Evolutionary conservation across 73 alveolate species (phyloP).

Genomic region (Paramecium sexaurelia): DNA sequence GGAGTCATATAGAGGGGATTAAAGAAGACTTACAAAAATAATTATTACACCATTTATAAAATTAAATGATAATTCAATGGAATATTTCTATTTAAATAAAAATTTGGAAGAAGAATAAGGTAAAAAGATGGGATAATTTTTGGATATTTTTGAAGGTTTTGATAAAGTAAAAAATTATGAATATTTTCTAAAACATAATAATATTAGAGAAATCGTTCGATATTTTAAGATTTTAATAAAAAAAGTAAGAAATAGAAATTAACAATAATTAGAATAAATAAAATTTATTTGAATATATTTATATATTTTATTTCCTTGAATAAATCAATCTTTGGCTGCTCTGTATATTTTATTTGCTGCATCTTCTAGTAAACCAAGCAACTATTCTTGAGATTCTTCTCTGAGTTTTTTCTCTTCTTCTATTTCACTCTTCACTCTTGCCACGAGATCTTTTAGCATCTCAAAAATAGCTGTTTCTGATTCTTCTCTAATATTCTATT

Average conservation of each 20-base stretch:
- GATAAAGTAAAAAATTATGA: slow-evolving; percentile 7
- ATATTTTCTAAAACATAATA: slow-evolving; percentile 18
- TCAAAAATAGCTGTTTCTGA: slow-evolving; percentile 93
- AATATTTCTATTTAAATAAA: background rate
- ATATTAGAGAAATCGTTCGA: background rate
- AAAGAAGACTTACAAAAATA: background rate
- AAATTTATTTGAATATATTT: background rate
- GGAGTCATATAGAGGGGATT: background rate
- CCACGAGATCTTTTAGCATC: slow-evolving; percentile 87
- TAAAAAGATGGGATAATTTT: slow-evolving; percentile 4
- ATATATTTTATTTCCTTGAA: background rate
- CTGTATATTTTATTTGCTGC: slow-evolving; percentile 86
- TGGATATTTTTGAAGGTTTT: slow-evolving; percentile 13
- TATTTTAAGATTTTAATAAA: background rate
- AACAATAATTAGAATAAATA: background rate
- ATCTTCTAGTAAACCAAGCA: slow-evolving; percentile 93
- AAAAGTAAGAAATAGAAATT: background rate
- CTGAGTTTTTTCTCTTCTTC: slow-evolving; percentile 93
- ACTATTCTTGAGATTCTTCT: slow-evolving; percentile 93
- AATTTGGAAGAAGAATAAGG: background rate
- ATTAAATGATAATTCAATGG: background rate
- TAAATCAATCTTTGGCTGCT: slow-evolving; percentile 65
- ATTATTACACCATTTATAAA: background rate
- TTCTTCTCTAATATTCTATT: slow-evolving; percentile 78
- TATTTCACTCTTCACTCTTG: slow-evolving; percentile 89